phyloP scores from a whole-genome alignment of 1,284 basidiomycete genomes.

The Ceratobasidium sp. region DNA sequence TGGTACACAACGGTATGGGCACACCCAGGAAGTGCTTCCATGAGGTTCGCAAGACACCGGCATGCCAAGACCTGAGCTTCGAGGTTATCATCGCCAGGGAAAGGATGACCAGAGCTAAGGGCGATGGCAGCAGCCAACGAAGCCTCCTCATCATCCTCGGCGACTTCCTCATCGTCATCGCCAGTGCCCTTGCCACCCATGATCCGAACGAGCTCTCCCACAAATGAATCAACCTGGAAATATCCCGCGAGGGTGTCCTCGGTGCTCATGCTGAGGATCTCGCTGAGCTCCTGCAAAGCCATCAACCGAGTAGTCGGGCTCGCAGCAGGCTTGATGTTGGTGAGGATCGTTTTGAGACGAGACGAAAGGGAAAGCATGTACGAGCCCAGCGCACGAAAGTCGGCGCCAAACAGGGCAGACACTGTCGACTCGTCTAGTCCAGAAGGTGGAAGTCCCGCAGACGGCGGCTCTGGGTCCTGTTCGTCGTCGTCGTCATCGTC shows the following conservation, averaged over 20 bases:
- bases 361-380: constrained; percentile 89
- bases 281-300: constrained; percentile 94
- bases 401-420: constrained; percentile 81
- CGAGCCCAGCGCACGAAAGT: constrained; percentile 85
- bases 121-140: constrained; percentile 80
- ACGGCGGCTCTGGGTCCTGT: constrained; percentile 49
- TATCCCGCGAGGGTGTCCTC: constrained; percentile 97
- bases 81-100: constrained; percentile 74
- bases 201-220: constrained; percentile 91
- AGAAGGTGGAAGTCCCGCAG: constrained; percentile 56
- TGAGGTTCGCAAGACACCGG: constrained; percentile 92
- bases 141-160: constrained; percentile 76
- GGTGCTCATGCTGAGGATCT: constrained; percentile 94
- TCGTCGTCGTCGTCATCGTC: constrained; percentile 53
- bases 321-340: constrained; percentile 85
- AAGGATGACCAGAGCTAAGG: constrained; percentile 69
- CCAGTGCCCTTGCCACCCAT: constrained; percentile 73
- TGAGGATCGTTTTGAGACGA: constrained; percentile 88
- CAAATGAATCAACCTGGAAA: constrained; percentile 92
- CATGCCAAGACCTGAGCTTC: constrained; percentile 94
- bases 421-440: constrained; percentile 78
- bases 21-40: constrained; percentile 95
- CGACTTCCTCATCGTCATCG: constrained; percentile 44
- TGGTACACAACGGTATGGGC: constrained; percentile 95
- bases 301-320: constrained; percentile 84